Percentiles rank a stretch among this genome's conserved stretches.
Conservation (phyloP, 768 basidiomycete genomes). For the Boletus insuetus region DNA sequence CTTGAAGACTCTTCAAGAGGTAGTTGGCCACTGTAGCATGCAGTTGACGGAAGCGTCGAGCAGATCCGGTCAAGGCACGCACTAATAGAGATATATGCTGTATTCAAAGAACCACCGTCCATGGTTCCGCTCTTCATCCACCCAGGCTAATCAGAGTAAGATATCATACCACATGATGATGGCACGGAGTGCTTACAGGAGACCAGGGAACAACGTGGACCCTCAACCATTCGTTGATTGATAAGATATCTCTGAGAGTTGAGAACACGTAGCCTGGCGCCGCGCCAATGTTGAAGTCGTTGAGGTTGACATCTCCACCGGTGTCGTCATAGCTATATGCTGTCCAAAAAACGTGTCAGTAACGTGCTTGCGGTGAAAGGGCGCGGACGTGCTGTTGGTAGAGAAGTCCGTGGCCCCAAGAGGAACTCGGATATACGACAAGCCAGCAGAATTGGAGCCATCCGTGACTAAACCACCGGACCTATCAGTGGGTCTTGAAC, state of each 20-base stretch:
- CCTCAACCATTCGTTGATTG: conserved; percentile 50
- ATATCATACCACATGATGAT: neutral
- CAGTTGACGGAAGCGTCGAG: neutral
- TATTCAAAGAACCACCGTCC: conserved; percentile 60
- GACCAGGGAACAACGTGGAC: conserved; percentile 73
- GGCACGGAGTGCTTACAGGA: conserved; percentile 46
- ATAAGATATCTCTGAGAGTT: conserved; percentile 60
- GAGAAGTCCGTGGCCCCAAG: conserved; percentile 79
- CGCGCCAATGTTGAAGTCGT: conserved; percentile 51
- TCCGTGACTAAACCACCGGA: conserved; percentile 44
- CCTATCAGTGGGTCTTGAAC: neutral
- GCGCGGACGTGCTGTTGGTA: conserved; percentile 40
- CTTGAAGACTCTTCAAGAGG: conserved; percentile 69
- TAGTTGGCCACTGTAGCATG: conserved; percentile 59
- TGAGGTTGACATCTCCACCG: conserved; percentile 58
- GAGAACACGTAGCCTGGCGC: conserved; percentile 64
- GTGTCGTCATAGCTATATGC: conserved; percentile 68
- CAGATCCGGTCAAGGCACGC: conserved; percentile 19
- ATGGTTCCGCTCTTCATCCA: conserved; percentile 79
- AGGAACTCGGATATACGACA: conserved; percentile 67
- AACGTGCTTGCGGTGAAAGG: neutral
- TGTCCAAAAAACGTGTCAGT: conserved; percentile 15
- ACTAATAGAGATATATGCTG: conserved; percentile 50
- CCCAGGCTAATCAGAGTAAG: conserved; percentile 47
- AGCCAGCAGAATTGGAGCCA: conserved; percentile 58